These are phyloP conservation scores for Ganoderma meredithae DNA, from an alignment of 1,284 basidiomycete genomes.

Conservation along the genomic window DNA sequence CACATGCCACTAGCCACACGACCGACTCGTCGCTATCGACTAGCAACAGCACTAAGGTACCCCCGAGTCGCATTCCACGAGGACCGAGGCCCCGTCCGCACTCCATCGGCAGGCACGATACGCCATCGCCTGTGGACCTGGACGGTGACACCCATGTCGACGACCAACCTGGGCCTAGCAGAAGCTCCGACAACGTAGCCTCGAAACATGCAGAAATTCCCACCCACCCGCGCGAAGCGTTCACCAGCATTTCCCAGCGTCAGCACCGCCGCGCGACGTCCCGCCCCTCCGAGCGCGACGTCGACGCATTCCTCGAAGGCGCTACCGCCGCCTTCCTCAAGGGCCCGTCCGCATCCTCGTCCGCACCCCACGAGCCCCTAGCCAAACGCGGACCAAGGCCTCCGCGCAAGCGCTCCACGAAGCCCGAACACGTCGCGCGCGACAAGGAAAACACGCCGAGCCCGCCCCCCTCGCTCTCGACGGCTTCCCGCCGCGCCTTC, in stretches of 20 bases:
- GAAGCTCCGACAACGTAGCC: neutral
- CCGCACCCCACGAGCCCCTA: constrained; percentile 8
- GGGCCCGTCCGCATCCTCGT: constrained; percentile 4
- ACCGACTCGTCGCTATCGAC: constrained; percentile 27
- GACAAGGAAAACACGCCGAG: constrained; percentile 40
- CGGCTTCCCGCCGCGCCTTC: neutral
- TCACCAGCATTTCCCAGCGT: constrained; percentile 26
- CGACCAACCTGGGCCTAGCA: constrained; percentile 1
- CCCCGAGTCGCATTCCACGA: constrained; percentile 34
- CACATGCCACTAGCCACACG: constrained; percentile 15
- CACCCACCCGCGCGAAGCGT: constrained; percentile 23
- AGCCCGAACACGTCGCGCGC: constrained; percentile 12
- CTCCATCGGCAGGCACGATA: constrained; percentile 17
- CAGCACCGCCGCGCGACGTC: constrained; percentile 27
- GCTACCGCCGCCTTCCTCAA: constrained; percentile 1
- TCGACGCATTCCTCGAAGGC: constrained; percentile 2
- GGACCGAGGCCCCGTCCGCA: constrained; percentile 37
- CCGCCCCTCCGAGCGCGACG: constrained; percentile 14
- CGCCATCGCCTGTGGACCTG: constrained; percentile 5
- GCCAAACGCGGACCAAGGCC: constrained; percentile 11
- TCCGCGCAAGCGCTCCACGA: constrained; percentile 15
- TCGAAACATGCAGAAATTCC: constrained; percentile 2
- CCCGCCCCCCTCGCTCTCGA: constrained; percentile 21
- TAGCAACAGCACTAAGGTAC: constrained; percentile 18
- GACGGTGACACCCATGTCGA: neutral